Base-by-base conservation (phyloP, 768 basidiomycete genomes). In the Hortiboletus campestris region DNA sequence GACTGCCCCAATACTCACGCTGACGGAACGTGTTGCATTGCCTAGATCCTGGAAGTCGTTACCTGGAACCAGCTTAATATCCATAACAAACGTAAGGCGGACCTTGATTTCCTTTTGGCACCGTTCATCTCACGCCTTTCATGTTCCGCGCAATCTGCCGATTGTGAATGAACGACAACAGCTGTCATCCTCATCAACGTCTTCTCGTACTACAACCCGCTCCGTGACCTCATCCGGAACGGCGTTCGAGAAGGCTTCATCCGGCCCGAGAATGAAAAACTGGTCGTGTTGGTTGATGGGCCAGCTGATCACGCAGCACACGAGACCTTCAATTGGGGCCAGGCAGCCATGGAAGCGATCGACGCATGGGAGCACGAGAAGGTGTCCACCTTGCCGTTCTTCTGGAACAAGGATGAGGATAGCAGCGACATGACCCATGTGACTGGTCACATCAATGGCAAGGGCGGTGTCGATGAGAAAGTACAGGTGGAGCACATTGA, bases 61-160 rank as follows among this genome's bases (percentile, higher is more conserved):
- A 97, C 95, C 0, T 99, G 96, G 96, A 91, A 90, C 19, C 96
- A 98, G 66, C 70, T 97, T 6, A 88, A 89, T 19, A 88, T 95
- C 41, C 91, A 94, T 67, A 78, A 82, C 51, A 93, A 93, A 75
- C 91, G 91, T 91, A 67, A 59, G 83, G 0, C 46, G 61, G 53
- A 1, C 61, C 59, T 60, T 46, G 29, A 60, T 51, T 7, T 22
- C 3, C 28, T 9, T 19, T 5, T 2, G 20, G 5, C 32, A 19
- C n/a, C 9, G 19, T 48, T 61, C 56, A 47, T 51, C 29, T 45
- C 11, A 7, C 20, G 7, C 8, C 8, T 51, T 49, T 58, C 47
- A 46, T 35, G 10, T 42, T 8, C 45, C n/a, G 31, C 17, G 17
- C 20, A 38, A 49, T n/a, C 20, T 0, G 11, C 38, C 28, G 6